Conservation (phyloP, 2,329 filamentous ascomycete species). For the Botrytis paeoniae region DNA sequence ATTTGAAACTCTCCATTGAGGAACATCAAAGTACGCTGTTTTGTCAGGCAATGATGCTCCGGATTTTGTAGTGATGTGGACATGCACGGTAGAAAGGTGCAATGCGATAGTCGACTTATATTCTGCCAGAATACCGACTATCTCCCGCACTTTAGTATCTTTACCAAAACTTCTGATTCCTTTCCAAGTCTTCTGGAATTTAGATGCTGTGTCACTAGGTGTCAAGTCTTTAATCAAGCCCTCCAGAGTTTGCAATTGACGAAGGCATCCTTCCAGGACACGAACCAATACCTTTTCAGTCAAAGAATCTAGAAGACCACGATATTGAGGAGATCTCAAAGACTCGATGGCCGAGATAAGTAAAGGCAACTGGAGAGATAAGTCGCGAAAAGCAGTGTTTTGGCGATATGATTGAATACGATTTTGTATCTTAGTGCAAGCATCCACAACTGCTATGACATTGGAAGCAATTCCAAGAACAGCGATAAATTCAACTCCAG, state of each 20-base stretch:
- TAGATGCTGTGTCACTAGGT: slow-evolving; percentile 14
- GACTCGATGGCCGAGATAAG: slow-evolving; percentile 8
- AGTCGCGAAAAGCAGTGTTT: slow-evolving; percentile 8
- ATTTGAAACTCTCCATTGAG: background rate
- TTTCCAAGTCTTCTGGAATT: slow-evolving; percentile 17
- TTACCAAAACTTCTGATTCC: slow-evolving; percentile 15
- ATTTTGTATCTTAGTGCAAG: slow-evolving; percentile 8
- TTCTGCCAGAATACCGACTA: slow-evolving; percentile 8
- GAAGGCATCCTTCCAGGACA: slow-evolving; percentile 12
- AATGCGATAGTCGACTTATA: slow-evolving; percentile 15
- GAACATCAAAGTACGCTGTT: background rate
- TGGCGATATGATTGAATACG: slow-evolving; percentile 10
- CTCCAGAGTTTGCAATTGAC: slow-evolving; percentile 12
- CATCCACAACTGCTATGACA: slow-evolving; percentile 16
- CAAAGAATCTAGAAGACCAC: background rate
- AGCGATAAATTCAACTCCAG: slow-evolving; percentile 11
- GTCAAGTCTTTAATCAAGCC: slow-evolving; percentile 13
- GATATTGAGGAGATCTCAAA: background rate
- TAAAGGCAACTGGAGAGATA: slow-evolving; percentile 5
- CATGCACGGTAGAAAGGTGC: slow-evolving; percentile 8
- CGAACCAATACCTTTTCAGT: slow-evolving; percentile 14
- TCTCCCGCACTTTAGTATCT: slow-evolving; percentile 15
- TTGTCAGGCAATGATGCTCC: background rate
- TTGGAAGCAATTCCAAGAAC: slow-evolving; percentile 10
- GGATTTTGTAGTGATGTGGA: background rate